Base-by-base conservation (phyloP, 2,329 filamentous ascomycete genomes). In the Penicillium sp. region DNA sequence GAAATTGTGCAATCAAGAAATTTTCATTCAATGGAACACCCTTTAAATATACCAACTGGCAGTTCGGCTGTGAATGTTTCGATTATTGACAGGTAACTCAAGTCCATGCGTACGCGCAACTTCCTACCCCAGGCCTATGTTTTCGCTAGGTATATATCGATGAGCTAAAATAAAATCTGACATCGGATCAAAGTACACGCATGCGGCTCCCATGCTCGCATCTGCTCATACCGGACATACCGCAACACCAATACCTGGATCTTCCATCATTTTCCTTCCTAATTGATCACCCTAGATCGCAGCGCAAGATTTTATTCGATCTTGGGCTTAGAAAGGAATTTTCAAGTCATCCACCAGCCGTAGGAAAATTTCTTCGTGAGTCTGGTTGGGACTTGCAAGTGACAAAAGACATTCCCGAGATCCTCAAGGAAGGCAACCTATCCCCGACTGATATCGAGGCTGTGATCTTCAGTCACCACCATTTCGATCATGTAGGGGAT, bases 301-400 rank as follows among this genome's bases (percentile, higher is more conserved):
- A 52, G 19, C 30, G 49, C n/a, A 52, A 37, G 16, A 22, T 52
- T 52, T 22, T 52, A 7, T 52, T 52, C 6, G 49, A 52, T 26
- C 35, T 52, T 19, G 49, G 49, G 6, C 49, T 52, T 7, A 30
- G 49, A 14, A 52, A 52, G 4, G 11, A 52, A 6, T 8, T 38
- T 6, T 52, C 19, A n/a, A 33, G 16, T 33, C 35, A 33, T 4
- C 33, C 49, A 13, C 49, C 49, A 25, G 30, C 49, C 5, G 49
- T 52, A 2, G 33, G 26, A 4, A 52, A 25, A 1, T 52, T 52
- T 26, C 30, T 52, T 22, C 3, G 19, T 33, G 49, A 52, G 13
- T 52, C 49, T 19, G 49, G 49, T 10, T 52, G 49, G 49, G 33
- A 52, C n/a, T 52, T 52, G 49, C 28, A 10, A 35, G 49, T 52